phyloP scores from a whole-genome alignment of 176 grass and related monocot species.

The Echinochloa phyllopogon region DNA sequence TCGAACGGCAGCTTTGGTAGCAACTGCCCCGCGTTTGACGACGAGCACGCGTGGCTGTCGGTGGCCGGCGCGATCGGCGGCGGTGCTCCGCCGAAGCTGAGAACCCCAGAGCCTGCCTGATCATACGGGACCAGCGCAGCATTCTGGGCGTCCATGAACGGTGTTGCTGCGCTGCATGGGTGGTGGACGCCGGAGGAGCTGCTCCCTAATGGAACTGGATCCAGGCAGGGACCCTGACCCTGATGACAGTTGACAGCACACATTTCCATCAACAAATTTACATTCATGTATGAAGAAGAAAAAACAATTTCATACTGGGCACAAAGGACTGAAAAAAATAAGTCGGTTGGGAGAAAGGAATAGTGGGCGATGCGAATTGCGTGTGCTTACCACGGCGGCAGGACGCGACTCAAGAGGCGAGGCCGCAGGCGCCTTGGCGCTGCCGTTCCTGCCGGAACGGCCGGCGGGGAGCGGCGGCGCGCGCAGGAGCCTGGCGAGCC shows the following conservation, averaged over 20 bases:
- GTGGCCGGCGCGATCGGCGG: conserved; percentile 2
- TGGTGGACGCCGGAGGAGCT: conserved; percentile 33
- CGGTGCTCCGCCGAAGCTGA: conserved; percentile 35
- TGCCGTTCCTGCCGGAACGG: conserved; percentile 34
- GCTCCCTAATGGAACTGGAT: conserved; percentile 30
- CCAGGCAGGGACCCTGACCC: conserved; percentile 34
- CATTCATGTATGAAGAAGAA: neutral
- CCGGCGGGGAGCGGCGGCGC: conserved; percentile 32
- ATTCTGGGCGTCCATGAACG: conserved; percentile 26
- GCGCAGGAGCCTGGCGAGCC: conserved; percentile 63
- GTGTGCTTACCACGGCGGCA: conserved; percentile 23
- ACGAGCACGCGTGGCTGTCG: conserved; percentile 29
- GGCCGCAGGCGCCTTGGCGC: conserved; percentile 5
- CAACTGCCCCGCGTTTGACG: conserved; percentile 26
- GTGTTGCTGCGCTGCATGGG: neutral
- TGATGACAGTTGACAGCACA: neutral
- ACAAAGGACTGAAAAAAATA: neutral
- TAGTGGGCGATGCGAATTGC: neutral
- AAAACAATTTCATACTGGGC: neutral
- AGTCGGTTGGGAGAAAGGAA: too few species aligned
- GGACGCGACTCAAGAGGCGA: neutral
- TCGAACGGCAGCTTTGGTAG: conserved; percentile 8
- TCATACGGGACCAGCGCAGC: conserved; percentile 1
- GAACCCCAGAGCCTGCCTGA: neutral
- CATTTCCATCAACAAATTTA: neutral